Percentiles rank a stretch among this genome's conserved stretches.
Conservation (phyloP, 352 stramenopile genomes). For the Peronosclerospora sorghi region DNA sequence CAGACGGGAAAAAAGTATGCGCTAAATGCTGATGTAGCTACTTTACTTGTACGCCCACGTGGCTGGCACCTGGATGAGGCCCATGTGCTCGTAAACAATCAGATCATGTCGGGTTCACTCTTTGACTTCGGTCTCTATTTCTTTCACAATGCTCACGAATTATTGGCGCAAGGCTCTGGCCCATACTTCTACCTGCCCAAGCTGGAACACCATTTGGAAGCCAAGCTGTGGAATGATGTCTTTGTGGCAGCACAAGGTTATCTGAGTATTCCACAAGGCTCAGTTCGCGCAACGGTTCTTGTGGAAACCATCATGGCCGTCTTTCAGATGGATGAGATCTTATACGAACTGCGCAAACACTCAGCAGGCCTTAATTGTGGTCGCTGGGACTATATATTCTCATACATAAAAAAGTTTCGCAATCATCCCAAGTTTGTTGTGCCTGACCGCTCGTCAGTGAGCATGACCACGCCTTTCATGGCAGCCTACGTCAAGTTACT, state of each 20-base stretch:
- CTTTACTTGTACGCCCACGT: conserved; percentile 86
- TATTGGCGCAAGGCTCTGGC: conserved; percentile 72
- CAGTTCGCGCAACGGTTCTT: conserved; percentile 89
- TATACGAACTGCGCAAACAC: conserved; percentile 93
- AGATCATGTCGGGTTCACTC: conserved; percentile 86
- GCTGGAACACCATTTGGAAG: conserved; percentile 91
- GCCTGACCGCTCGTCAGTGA: conserved; percentile 86
- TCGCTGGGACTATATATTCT: conserved; percentile 97
- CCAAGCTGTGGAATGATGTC: conserved; percentile 94
- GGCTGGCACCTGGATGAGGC: conserved; percentile 93
- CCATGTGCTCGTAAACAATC: conserved; percentile 89
- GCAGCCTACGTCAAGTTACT: conserved; percentile 91
- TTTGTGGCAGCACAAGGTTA: conserved; percentile 90
- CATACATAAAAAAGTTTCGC: conserved; percentile 94
- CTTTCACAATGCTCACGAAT: conserved; percentile 90
- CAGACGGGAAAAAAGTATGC: conserved; percentile 64
- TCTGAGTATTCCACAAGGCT: conserved; percentile 85
- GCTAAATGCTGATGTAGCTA: conserved; percentile 71
- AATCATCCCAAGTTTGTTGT: conserved; percentile 87
- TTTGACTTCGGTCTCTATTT: conserved; percentile 96
- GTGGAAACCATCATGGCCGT: conserved; percentile 94
- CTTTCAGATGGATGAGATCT: conserved; percentile 95
- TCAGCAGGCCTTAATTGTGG: conserved; percentile 95
- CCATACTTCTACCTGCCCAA: conserved; percentile 96
- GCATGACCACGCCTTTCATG: conserved; percentile 93